These are phyloP conservation scores for Solanum aculeatissimum DNA, from an alignment of 305 asterid species.

Conservation along the genomic window DNA sequence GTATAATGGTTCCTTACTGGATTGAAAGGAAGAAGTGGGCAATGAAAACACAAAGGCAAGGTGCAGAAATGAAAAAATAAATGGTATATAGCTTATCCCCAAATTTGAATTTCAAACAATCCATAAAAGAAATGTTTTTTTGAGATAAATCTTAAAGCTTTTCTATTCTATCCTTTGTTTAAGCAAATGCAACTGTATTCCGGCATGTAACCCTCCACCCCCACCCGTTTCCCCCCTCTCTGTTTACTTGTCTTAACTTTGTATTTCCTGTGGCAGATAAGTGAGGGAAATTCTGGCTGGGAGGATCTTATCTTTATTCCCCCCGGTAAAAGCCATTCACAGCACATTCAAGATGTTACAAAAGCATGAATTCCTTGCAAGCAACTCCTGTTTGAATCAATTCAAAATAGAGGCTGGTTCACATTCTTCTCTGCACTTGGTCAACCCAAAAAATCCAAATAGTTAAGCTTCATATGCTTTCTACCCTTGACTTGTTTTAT, in stretches of 20 bases:
- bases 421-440: not conserved
- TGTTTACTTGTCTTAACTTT: not conserved
- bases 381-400: not conserved
- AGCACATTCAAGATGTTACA: constrained; percentile 66
- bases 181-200: not conserved
- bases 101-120: not conserved
- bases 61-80: not conserved
- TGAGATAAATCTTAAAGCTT: not conserved
- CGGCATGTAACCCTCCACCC: not conserved
- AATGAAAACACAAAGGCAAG: not conserved
- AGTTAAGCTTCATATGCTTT: not conserved
- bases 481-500: not conserved
- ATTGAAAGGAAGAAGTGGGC: not conserved
- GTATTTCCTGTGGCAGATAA: constrained; percentile 31
- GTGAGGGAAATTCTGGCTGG: constrained; percentile 69
- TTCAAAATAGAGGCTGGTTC: not conserved
- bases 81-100: not conserved
- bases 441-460: not conserved
- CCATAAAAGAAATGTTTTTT: not conserved
- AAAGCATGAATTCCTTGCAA: constrained; percentile 17
- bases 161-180: not conserved
- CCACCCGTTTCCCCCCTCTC: not conserved
- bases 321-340: constrained; percentile 89
- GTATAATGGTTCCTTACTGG: not conserved
- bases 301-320: constrained; percentile 89